Percentiles rank a stretch among this genome's conserved stretches.
Evolutionary conservation across 225 moss, liverwort and hornwort species (phyloP).

Genomic region (Polytrichum formosum): DNA sequence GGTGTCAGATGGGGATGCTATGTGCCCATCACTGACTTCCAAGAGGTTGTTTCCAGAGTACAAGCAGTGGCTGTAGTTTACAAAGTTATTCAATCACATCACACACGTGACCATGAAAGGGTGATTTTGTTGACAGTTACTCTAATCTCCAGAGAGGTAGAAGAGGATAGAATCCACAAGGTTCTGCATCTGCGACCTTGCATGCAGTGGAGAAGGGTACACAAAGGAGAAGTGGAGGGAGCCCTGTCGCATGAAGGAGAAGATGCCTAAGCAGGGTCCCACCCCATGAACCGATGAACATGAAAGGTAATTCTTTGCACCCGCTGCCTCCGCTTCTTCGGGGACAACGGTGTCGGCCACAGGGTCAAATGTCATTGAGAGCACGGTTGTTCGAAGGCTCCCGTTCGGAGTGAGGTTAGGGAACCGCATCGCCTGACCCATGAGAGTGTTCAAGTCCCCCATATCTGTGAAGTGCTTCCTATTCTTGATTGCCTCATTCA

Average conservation of each 20-base stretch:
- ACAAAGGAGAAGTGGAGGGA: conserved; percentile 54
- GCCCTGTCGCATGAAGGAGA: conserved; percentile 51
- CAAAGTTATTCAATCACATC: too few relatives aligned
- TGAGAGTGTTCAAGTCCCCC: conserved; percentile 62
- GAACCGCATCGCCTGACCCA: conserved; percentile 68
- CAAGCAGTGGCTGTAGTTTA: too few relatives aligned
- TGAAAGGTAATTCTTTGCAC: conserved; percentile 52
- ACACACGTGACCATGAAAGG: too few relatives aligned
- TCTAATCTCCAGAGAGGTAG: conserved; percentile 28
- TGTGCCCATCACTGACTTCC: too few relatives aligned
- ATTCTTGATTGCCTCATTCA: conserved; percentile 43
- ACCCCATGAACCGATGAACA: conserved; percentile 65
- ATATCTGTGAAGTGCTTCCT: conserved; percentile 82
- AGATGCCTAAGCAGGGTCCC: conserved; percentile 71
- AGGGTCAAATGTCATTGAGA: conserved; percentile 51
- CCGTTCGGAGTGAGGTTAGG: conserved; percentile 59
- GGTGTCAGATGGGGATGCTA: too few relatives aligned
- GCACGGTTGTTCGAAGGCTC: conserved; percentile 50
- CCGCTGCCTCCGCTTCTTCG: conserved; percentile 29
- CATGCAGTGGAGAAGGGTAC: conserved; percentile 60
- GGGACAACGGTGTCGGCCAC: conserved; percentile 32
- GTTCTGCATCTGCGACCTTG: conserved; percentile 31
- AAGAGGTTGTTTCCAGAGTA: too few relatives aligned
- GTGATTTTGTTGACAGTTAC: too few relatives aligned
- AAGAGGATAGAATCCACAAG: conserved; percentile 48